A percentile compares a stretch with the other conserved stretches of the same genome.
These are phyloP conservation scores for Sclerospora graminicola DNA, from an alignment of 352 stramenopile species.

Conservation along the genomic window DNA sequence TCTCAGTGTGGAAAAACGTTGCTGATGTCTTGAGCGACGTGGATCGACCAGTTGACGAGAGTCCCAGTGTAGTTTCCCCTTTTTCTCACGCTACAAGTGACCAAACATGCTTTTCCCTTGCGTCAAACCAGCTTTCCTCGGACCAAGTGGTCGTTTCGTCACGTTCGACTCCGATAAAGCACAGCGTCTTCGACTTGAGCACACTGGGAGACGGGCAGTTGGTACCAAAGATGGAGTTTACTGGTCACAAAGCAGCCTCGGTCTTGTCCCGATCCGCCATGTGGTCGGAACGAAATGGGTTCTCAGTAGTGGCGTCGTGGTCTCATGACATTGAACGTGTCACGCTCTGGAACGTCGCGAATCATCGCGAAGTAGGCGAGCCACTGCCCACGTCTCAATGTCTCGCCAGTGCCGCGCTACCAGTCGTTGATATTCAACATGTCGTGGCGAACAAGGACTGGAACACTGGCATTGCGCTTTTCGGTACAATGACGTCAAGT, in stretches of 20 bases:
- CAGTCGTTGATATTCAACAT: slow-evolving; percentile 29
- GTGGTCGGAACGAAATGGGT: slow-evolving; percentile 26
- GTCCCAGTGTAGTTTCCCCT: slow-evolving; percentile 1
- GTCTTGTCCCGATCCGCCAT: slow-evolving; percentile 37
- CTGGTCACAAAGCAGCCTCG: slow-evolving; percentile 29
- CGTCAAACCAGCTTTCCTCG: slow-evolving; percentile 15
- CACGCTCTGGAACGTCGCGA: slow-evolving; percentile 17
- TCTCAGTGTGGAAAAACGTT: slow-evolving; percentile 34
- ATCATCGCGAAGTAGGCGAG: slow-evolving; percentile 7
- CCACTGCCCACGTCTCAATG: slow-evolving; percentile 1
- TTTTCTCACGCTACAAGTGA: slow-evolving; percentile 15
- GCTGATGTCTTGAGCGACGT: not conserved
- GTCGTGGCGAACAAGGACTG: slow-evolving; percentile 16
- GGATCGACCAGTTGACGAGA: slow-evolving; percentile 1
- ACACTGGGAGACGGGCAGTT: slow-evolving; percentile 3
- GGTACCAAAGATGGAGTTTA: slow-evolving; percentile 13
- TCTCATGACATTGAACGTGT: slow-evolving; percentile 17
- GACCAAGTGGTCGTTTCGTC: slow-evolving; percentile 31
- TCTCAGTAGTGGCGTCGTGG: slow-evolving; percentile 20
- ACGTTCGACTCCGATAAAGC: slow-evolving; percentile 26
- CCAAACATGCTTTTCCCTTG: slow-evolving; percentile 27
- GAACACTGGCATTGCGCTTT: slow-evolving; percentile 19
- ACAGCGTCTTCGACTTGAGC: slow-evolving; percentile 35
- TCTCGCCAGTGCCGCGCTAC: slow-evolving; percentile 5
- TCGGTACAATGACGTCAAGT: slow-evolving; percentile 23